Evolutionary conservation across 805 yeast genomes (phyloP), one percentile per base, ranked within the genome.

Genomic region (Grigorovia humatica): DNA sequence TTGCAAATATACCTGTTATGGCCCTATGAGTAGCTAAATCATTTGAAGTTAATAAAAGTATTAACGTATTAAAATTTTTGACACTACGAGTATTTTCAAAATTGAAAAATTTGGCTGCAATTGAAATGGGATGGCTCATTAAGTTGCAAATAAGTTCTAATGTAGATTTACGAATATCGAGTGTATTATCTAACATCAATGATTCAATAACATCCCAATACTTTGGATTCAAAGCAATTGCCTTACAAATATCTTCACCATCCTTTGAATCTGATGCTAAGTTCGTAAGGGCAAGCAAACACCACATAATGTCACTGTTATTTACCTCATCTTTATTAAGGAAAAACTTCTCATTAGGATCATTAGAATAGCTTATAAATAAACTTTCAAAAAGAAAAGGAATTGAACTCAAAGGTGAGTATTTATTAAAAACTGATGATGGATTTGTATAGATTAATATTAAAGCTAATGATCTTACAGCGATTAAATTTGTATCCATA

Each of bases 271-370:
- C 53, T 0, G 87, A 74, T 0, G 88, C 77, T 8, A 83, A 56
- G 63, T 85, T 86, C 1, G 91, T 85, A 30, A 85, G 70, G 0
- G 90, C 87, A 20, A 82, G 61, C 43, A 86, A 66, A 0, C 82
- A 70, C 58, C 81, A 84, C 56, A 75, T 77, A 19, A 75, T 72
- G 52, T 71, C 74, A 42, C 57, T 72, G 2, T 48, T 27, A 1
- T 65, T 53, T 5, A 61, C 43, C 11, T 51, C 43, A 8, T 46
- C 43, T 11, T 61, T 64, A 17, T 54, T 43, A 15, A 57, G 51
- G 1, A 53, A 27, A 11, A 32, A 40, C 8, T 50, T 51, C 20
- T 56, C 55, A 19, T 46, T 45, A 12, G 46, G 45, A 19, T 35
- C 50, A 6, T 41, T 30, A 19, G 48, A 13, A 20, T 50, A 47